A percentile compares a stretch with the other conserved stretches of the same genome.
Evolutionary conservation across 345 rosid species (phyloP).

Genomic region (Eucalyptus microcorys): DNA sequence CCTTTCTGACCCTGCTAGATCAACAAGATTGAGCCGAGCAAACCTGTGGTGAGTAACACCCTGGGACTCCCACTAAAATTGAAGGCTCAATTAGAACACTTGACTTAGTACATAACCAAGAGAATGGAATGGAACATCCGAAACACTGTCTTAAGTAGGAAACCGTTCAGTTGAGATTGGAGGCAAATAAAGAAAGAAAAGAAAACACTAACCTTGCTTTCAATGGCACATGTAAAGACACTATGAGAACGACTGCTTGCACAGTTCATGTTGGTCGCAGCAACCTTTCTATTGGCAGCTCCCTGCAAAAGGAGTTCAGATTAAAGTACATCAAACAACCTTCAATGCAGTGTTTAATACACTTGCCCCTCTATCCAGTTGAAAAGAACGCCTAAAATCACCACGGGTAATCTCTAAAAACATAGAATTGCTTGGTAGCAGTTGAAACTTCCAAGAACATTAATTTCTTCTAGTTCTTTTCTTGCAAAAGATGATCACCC

Average conservation of each 20-base stretch:
- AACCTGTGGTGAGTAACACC: slow-evolving; percentile 93
- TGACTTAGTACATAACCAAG: not conserved
- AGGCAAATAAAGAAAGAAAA: not conserved
- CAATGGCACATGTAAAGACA: slow-evolving; percentile 91
- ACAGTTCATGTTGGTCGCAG: slow-evolving; percentile 95
- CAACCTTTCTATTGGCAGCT: slow-evolving; percentile 93
- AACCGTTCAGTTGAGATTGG: not conserved
- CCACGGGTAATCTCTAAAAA: not conserved
- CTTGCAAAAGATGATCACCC: not conserved
- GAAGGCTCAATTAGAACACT: not conserved
- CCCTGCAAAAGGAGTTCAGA: slow-evolving; percentile 41
- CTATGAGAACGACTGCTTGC: slow-evolving; percentile 99
- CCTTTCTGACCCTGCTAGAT: slow-evolving; percentile 99
- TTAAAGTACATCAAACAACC: not conserved
- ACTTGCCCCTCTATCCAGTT: not conserved
- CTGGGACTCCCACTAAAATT: slow-evolving; percentile 87
- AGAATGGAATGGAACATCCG: not conserved
- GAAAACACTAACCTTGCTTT: slow-evolving; percentile 59
- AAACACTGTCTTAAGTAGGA: not conserved
- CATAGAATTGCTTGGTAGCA: not conserved
- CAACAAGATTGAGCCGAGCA: slow-evolving; percentile 96
- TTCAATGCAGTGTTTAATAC: not conserved
- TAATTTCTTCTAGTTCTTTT: not conserved
- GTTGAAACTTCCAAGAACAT: not conserved
- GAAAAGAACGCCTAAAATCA: not conserved